phyloP scores from a whole-genome alignment of 2,329 filamentous ascomycete genomes.

The Aspergillus pseudoglaucus region DNA sequence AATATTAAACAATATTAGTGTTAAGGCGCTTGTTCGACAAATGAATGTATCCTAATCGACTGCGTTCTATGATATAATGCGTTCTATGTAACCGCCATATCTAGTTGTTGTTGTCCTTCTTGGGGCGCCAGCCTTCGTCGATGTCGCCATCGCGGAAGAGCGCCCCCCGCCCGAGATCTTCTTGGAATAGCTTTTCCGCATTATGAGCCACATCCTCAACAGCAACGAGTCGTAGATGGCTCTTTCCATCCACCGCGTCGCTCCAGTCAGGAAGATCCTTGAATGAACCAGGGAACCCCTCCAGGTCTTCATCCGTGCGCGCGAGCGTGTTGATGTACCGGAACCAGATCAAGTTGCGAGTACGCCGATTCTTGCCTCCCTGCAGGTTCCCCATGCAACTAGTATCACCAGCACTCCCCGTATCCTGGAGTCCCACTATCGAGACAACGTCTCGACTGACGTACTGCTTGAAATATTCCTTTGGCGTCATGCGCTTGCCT shows the following conservation, averaged over 20 bases:
- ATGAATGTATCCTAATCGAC: neutral
- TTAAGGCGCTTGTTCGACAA: neutral
- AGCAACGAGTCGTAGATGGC: conserved; percentile 7
- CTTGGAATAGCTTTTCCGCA: conserved; percentile 6
- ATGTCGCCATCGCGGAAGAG: conserved; percentile 7
- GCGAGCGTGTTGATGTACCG: conserved; percentile 11
- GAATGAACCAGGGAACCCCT: conserved; percentile 7
- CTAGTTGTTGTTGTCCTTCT: conserved; percentile 1
- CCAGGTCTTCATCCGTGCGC: conserved; percentile 9
- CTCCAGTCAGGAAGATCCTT: conserved; percentile 8
- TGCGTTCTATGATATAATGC: neutral
- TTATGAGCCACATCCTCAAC: conserved; percentile 8
- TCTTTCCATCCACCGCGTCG: conserved; percentile 6
- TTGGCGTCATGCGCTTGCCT: conserved; percentile 5
- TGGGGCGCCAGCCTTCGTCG: conserved; percentile 7
- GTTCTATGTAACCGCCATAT: neutral
- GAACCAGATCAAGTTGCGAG: conserved; percentile 11
- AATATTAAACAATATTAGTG: neutral
- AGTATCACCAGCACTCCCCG: conserved; percentile 7
- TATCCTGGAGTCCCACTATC: conserved; percentile 10
- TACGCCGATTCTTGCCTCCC: conserved; percentile 8
- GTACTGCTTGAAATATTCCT: conserved; percentile 10
- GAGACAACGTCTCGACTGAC: conserved; percentile 7
- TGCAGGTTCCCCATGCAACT: conserved; percentile 10
- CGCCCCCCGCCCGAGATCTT: conserved; percentile 4